These are phyloP conservation scores for Coemansia sp. DNA, from an alignment of 192 early-diverging fungal species.

Conservation along the genomic window DNA sequence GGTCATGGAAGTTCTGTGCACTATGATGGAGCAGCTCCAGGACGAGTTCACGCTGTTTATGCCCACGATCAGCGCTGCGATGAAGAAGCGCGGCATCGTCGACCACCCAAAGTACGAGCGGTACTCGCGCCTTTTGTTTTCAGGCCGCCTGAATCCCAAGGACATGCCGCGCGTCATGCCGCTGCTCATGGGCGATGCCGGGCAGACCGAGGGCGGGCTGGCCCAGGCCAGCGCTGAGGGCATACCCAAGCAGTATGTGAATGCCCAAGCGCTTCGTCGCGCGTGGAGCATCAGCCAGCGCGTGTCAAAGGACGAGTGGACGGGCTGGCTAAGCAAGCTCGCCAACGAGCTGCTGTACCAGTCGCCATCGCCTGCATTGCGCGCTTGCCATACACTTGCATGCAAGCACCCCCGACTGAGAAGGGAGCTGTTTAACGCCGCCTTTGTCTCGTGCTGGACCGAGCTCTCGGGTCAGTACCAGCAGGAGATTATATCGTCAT, in stretches of 20 bases:
- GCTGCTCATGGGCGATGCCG: neutral
- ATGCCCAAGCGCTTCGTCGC: constrained; percentile 71
- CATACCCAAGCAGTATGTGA: neutral
- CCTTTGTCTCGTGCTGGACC: constrained; percentile 95
- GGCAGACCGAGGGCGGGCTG: neutral
- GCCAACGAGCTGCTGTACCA: constrained; percentile 92
- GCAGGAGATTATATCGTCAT: constrained; percentile 78
- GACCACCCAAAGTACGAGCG: constrained; percentile 71
- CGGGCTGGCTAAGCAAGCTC: constrained; percentile 90
- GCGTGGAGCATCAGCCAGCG: constrained; percentile 65
- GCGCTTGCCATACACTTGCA: constrained; percentile 87
- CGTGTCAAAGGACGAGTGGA: constrained; percentile 81
- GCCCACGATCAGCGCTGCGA: constrained; percentile 81
- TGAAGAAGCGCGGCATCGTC: constrained; percentile 65
- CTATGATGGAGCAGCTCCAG: constrained; percentile 81
- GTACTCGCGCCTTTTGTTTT: constrained; percentile 73
- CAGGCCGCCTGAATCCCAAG: constrained; percentile 63
- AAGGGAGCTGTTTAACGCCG: constrained; percentile 91
- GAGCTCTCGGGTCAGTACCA: constrained; percentile 84
- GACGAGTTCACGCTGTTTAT: constrained; percentile 87
- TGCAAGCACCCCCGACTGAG: constrained; percentile 82
- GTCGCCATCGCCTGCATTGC: constrained; percentile 89
- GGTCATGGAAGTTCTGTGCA: constrained; percentile 83
- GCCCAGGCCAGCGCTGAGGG: neutral
- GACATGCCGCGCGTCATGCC: constrained; percentile 3